Evolutionary conservation across 1,284 basidiomycete genomes (phyloP), one percentile per base, ranked within the genome.

Genomic region (Sphagnurus paluster): DNA sequence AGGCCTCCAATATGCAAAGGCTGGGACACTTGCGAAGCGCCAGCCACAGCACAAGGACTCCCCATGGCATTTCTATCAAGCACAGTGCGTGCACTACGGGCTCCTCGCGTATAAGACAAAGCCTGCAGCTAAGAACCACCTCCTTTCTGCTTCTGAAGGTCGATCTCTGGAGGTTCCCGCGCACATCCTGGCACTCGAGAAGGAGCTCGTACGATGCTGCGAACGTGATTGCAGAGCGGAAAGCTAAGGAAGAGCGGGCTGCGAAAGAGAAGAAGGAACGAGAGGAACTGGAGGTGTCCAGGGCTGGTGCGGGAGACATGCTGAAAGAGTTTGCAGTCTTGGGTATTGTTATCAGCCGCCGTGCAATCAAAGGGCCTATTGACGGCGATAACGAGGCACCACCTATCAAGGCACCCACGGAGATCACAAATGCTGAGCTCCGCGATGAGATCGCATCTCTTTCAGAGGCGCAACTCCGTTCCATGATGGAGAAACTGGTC

Each of bases 131-230:
- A n/a, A n/a, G n/a, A n/a, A n/a, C n/a, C n/a, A n/a, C n/a, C n/a
- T n/a, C n/a, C n/a, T n/a, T n/a, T n/a, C n/a, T n/a, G n/a, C n/a
- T n/a, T n/a, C n/a, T n/a, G n/a, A n/a, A n/a, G n/a, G n/a, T n/a
- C n/a, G n/a, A n/a, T n/a, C n/a, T n/a, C 14, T 35, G 4, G 34
- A 5, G 16, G 34, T 35, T 3, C 52, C 45, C 5, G 13, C 24
- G 20, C 38, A 36, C 28, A 54, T 54, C 32, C 8, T 48, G 2
- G 32, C 23, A 11, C 29, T 52, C 14, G 50, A 54, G 20, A 34
- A 29, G 21, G 37, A 30, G 6, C 26, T 54, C 30, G 35, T 54
- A 46, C 36, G 16, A 28, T 10, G n/a, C 17, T 20, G 46, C 46
- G 4, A 37, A 46, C 33, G 45, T 38, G 25, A 33, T 39, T 11